Conservation (phyloP, 2,329 filamentous ascomycete genomes). For the Ophiognomonia clavigignenti-juglandacearum region DNA sequence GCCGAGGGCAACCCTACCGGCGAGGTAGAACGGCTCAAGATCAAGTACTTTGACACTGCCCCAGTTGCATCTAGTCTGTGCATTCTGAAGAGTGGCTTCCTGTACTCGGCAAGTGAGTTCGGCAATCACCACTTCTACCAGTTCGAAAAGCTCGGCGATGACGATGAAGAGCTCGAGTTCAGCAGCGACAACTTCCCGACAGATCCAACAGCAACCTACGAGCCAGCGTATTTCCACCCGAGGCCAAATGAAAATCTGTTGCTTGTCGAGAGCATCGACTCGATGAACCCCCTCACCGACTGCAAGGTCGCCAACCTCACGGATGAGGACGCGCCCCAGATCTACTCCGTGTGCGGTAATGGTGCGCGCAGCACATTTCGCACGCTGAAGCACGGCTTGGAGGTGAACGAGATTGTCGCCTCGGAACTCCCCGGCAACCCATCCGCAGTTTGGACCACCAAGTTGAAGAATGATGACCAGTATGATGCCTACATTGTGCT, state of each 20-base stretch:
- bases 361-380: conserved; percentile 87
- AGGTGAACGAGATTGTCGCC: conserved; percentile 93
- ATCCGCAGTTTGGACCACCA: conserved; percentile 92
- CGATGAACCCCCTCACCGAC: conserved; percentile 86
- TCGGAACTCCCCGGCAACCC: conserved; percentile 87
- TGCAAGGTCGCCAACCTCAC: conserved; percentile 89
- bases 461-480: conserved; percentile 73
- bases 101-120: conserved; percentile 88
- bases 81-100: conserved; percentile 91
- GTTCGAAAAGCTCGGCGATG: conserved; percentile 94
- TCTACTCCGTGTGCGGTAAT: conserved; percentile 87
- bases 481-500: conserved; percentile 96
- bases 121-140: conserved; percentile 95
- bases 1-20: conserved; percentile 71
- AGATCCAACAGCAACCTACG: conserved; percentile 66
- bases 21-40: conserved; percentile 77
- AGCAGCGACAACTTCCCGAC: conserved; percentile 76
- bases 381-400: conserved; percentile 85
- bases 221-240: conserved; percentile 81
- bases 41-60: conserved; percentile 98
- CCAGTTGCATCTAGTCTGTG: conserved; percentile 82
- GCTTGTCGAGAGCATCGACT: conserved; percentile 77
- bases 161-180: conserved; percentile 86
- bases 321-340: conserved; percentile 90
- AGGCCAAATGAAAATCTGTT: conserved; percentile 76